phyloP scores from a whole-genome alignment of 495 filamentous ascomycete genomes.

The Rusavskia elegans region DNA sequence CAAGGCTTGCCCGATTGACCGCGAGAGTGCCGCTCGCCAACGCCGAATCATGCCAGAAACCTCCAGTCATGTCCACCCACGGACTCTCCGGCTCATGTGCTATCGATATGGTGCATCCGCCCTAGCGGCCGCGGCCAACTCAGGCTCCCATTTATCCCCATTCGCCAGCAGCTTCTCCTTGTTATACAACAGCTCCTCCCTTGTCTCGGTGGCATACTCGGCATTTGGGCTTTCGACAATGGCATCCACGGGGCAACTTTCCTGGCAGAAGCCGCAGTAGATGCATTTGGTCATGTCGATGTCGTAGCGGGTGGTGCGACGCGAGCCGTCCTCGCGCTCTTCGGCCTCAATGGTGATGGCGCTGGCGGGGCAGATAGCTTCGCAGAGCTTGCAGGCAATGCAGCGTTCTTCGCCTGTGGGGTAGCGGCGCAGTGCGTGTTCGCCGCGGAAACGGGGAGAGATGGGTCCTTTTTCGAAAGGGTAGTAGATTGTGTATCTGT shows the following conservation, averaged over 20 bases:
- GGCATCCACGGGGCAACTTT: conserved; percentile 95
- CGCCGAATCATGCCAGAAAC: background rate
- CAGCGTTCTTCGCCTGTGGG: conserved; percentile 96
- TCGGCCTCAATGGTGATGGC: conserved; percentile 98
- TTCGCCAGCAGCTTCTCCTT: conserved; percentile 88
- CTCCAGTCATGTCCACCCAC: background rate
- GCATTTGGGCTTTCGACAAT: conserved; percentile 96
- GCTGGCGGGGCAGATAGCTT: conserved; percentile 92
- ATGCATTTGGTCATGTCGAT: conserved; percentile 99
- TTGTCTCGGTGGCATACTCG: conserved; percentile 93
- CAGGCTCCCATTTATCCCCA: conserved; percentile 97
- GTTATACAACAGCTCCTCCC: conserved; percentile 95
- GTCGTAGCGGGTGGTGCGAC: conserved; percentile 92
- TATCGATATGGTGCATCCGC: conserved; percentile 85
- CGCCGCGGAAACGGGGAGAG: conserved; percentile 91
- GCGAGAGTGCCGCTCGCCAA: background rate
- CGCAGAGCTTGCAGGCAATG: conserved; percentile 98
- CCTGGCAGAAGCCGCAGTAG: conserved; percentile 98
- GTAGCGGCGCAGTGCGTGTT: conserved; percentile 89
- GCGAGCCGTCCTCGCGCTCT: conserved; percentile 86
- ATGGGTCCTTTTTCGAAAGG: conserved; percentile 99
- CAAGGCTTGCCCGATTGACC: background rate
- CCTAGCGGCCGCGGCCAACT: conserved; percentile 77
- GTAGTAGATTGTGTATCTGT: conserved; percentile 93
- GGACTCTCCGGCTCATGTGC: conserved; percentile 2